Evolutionary conservation across 106 monocot species (phyloP).

Genomic region (Cymbidium sinense): DNA sequence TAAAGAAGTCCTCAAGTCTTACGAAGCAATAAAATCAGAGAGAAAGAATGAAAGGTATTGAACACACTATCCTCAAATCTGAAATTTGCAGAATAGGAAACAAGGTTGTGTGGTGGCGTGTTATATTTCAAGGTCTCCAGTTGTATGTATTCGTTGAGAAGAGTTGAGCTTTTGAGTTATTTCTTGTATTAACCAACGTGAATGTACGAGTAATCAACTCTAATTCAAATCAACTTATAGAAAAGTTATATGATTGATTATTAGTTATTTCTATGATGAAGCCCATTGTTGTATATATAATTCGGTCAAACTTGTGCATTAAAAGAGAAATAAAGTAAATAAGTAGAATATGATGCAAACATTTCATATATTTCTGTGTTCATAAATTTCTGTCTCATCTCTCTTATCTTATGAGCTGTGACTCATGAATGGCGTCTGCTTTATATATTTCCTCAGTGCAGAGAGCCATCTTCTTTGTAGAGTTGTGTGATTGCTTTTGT

Average conservation of each 20-base stretch:
- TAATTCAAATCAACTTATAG: background rate
- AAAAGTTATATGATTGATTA: background rate
- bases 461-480: no score
- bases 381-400: background rate
- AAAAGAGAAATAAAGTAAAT: background rate
- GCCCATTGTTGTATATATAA: background rate
- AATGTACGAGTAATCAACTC: background rate
- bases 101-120: background rate
- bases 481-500: no score
- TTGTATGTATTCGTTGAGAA: background rate
- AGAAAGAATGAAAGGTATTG: slow-evolving; percentile 27
- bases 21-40: slow-evolving; percentile 81
- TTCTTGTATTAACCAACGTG: background rate
- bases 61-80: background rate
- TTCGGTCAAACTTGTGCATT: background rate
- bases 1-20: slow-evolving; percentile 79
- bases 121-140: background rate
- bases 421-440: no score
- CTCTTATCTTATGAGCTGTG: no score
- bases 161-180: background rate
- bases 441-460: background rate
- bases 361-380: background rate
- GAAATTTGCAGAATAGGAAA: background rate
- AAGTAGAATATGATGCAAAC: background rate
- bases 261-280: background rate